Percentiles rank a stretch among this genome's conserved stretches.
These are phyloP conservation scores for Silene uniflora DNA, from an alignment of 148 eudicot species.

Conservation along the genomic window DNA sequence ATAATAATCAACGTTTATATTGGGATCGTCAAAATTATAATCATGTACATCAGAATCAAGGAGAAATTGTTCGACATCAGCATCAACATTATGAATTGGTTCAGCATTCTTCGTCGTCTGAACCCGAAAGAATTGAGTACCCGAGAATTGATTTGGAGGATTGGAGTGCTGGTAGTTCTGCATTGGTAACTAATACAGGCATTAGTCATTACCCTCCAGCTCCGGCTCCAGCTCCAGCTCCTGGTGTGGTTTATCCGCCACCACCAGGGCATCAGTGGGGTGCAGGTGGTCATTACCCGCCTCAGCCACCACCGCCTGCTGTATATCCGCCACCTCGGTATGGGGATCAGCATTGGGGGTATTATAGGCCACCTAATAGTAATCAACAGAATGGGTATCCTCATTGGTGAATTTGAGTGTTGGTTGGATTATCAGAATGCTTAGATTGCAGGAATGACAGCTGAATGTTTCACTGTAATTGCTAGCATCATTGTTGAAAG, in stretches of 20 bases:
- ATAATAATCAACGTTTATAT: background rate
- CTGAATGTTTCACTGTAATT: background rate
- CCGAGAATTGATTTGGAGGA: constrained; percentile 22
- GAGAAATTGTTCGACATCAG: background rate
- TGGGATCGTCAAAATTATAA: background rate
- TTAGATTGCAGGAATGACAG: background rate
- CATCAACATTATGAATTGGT: constrained; percentile 9
- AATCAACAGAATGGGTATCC: constrained; percentile 18
- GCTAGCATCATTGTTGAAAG: too few relatives aligned
- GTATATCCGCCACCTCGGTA: constrained; percentile 11
- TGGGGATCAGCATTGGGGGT: constrained; percentile 28
- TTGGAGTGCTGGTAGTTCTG: too few relatives aligned
- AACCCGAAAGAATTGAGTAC: constrained; percentile 15
- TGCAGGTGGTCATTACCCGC: background rate
- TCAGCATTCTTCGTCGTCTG: background rate
- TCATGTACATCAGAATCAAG: background rate
- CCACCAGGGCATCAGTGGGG: constrained; percentile 13
- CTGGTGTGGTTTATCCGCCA: constrained; percentile 8
- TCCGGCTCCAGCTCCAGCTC: too few relatives aligned
- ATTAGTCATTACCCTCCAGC: background rate
- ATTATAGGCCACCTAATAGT: constrained; percentile 21
- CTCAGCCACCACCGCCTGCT: constrained; percentile 13
- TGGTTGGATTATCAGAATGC: background rate
- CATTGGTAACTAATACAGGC: background rate
- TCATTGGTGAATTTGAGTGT: constrained; percentile 20